Evolutionary conservation across 345 rosid species (phyloP), one percentile per base, ranked within the genome.

Genomic region (Syzygium aqueum): DNA sequence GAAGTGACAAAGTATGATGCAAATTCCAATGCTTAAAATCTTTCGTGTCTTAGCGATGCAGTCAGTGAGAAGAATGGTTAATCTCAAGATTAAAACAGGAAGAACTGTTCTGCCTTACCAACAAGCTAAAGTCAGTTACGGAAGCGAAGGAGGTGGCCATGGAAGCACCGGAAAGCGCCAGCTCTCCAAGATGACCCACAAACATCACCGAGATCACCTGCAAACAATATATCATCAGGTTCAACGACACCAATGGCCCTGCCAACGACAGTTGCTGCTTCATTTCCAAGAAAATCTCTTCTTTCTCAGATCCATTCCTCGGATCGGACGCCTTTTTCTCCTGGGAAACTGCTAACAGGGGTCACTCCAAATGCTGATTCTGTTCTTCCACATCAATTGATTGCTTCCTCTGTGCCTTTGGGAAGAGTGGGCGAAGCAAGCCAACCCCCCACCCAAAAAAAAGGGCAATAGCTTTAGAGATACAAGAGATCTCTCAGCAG

Each of bases 111-210:
- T 28, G n/a, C 84, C 61, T 57, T 67, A 93, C 94, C 90, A 92
- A 63, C 85, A 93, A 88, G 80, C 89, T 86, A 89, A 93, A 93
- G 37, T 93, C 92, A 19, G 94, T 89, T 43, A 93, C 91, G 0
- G 92, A 90, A 89, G 92, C 90, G 22, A 92, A 92, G 73, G 92
- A 90, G 54, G 93, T 91, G 59, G 95, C 92, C 77, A 92, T 87
- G 8, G 92, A 89, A 88, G 94, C 92, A 53, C 93, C 89, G 1
- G 95, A 84, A 53, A 93, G 92, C 2, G 93, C 67, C 54, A 91
- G 67, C 84, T 84, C 86, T 8, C 87, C 90, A 11, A 84, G 89
- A 50, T 87, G 86, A 53, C 85, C 93, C 27, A 93, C 93, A 88
- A 92, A 90, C 93, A 93, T 92, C 40, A 93, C 89, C 25, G 91